Base-by-base conservation (phyloP, 78 protist genomes). In the Thecamonas trahens region DNA sequence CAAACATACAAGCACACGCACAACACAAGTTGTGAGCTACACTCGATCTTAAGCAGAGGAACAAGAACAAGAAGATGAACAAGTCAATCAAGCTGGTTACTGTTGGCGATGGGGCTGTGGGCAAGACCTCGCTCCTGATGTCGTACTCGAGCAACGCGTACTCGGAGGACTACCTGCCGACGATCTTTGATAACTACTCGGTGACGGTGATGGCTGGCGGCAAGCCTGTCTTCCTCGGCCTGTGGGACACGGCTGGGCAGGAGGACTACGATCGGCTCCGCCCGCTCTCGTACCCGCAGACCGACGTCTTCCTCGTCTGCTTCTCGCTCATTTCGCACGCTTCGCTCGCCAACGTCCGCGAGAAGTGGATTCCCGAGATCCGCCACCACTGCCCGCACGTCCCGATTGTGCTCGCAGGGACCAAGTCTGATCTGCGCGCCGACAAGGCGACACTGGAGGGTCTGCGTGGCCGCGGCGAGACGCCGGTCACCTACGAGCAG, bases 111-210 rank as follows among this genome's bases (percentile, higher is more conserved):
- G 82, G 82, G n/a, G 82, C 82, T 47, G 66, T 74, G 60, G 82
- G 82, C 14, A 76, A 76, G 68, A 76, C 82, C 9, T 76, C 74
- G 24, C 73, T 76, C 5, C 61, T 76, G 29, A 69, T 76, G 32
- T 67, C 67, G n/a, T 76, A 67, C 58, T 76, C 82, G 5, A 76
- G 67, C 44, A 50, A 67, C 53, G 31, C 54, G 82, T 76, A 67
- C 69, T 74, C n/a, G n/a, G n/a, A n/a, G n/a, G n/a, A n/a, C n/a
- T n/a, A n/a, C n/a, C n/a, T n/a, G n/a, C n/a, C n/a, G 35, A 72
- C 76, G n/a, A 28, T 72, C 53, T 93, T 93, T 42, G 97, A 93
- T 59, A 93, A 93, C 83, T 93, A 89, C 73, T 39, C 80, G 38
- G 88, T 88, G 28, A 80, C 81, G 18, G 92, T 89, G 26, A 77